A percentile compares a stretch with the other conserved stretches of the same genome.
Evolutionary conservation across 805 yeast species (phyloP).

Genomic region (Komagataella ulmi): DNA sequence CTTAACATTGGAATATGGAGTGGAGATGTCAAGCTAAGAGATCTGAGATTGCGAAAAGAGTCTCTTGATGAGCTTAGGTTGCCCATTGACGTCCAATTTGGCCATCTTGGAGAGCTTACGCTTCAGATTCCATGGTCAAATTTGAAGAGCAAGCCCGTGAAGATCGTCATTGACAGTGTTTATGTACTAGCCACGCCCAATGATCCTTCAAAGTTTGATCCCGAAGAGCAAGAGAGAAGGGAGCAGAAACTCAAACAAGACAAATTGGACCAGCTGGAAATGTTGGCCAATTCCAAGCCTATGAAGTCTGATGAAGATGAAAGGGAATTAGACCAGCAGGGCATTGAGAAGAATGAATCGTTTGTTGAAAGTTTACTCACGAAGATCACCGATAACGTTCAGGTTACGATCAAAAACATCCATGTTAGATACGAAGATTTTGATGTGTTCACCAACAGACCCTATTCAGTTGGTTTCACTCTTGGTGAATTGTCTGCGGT

Average conservation of each 20-base stretch:
- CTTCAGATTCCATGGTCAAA: slow-evolving; percentile 96
- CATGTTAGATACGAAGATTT: slow-evolving; percentile 88
- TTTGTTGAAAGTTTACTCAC: slow-evolving; percentile 81
- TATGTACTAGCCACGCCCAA: slow-evolving; percentile 74
- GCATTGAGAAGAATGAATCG: slow-evolving; percentile 44
- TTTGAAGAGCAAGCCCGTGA: slow-evolving; percentile 84
- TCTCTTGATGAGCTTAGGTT: slow-evolving; percentile 76
- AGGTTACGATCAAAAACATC: slow-evolving; percentile 79
- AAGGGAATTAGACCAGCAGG: not conserved
- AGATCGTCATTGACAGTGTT: slow-evolving; percentile 75
- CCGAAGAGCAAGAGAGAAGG: slow-evolving; percentile 46
- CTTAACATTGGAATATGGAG: slow-evolving; percentile 94
- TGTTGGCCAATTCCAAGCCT: slow-evolving; percentile 35
- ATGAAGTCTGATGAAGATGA: slow-evolving; percentile 18
- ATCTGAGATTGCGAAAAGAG: slow-evolving; percentile 73
- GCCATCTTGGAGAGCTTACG: slow-evolving; percentile 80
- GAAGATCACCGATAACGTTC: slow-evolving; percentile 86
- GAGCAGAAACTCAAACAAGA: slow-evolving; percentile 50
- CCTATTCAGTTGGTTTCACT: slow-evolving; percentile 75
- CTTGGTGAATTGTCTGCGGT: slow-evolving; percentile 83
- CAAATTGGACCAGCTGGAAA: slow-evolving; percentile 54
- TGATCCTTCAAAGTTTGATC: slow-evolving; percentile 36
- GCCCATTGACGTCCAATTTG: slow-evolving; percentile 81
- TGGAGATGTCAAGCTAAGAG: slow-evolving; percentile 83
- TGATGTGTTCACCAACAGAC: slow-evolving; percentile 51